A percentile compares a stretch with the other conserved stretches of the same genome.
Evolutionary conservation across 768 basidiomycete species (phyloP).

Genomic region (Lactifluus echinatus): DNA sequence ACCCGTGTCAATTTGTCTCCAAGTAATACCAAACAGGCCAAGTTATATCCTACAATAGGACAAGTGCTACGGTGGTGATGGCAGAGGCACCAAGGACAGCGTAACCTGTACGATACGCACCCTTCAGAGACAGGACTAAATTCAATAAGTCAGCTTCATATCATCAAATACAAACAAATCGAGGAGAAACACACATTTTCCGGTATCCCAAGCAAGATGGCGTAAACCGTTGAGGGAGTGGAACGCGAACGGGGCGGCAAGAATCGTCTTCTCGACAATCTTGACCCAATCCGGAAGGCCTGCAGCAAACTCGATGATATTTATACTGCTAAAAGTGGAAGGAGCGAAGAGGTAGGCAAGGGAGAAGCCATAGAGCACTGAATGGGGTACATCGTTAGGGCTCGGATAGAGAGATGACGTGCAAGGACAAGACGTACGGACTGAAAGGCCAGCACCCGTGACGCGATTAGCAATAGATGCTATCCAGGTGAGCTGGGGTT

Average conservation of each 20-base stretch:
- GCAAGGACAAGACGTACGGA: constrained; percentile 46
- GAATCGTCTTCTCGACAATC: constrained; percentile 61
- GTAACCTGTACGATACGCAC: constrained; percentile 75
- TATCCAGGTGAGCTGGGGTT: constrained; percentile 88
- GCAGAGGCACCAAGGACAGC: constrained; percentile 74
- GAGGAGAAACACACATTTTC: constrained; percentile 59
- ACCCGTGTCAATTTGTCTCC: not conserved
- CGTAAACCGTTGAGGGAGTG: constrained; percentile 86
- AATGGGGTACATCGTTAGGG: not conserved
- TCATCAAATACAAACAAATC: not conserved
- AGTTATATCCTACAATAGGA: constrained; percentile 34
- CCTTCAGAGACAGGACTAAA: constrained; percentile 72
- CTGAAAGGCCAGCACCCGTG: constrained; percentile 76
- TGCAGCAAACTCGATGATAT: constrained; percentile 64
- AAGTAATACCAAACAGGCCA: not conserved
- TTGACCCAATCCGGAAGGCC: constrained; percentile 72
- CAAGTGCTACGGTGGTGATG: constrained; percentile 61
- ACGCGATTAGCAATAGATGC: constrained; percentile 79
- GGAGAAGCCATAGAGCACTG: constrained; percentile 84
- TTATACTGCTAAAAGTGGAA: constrained; percentile 65
- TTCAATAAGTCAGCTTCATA: not conserved
- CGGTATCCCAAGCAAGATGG: constrained; percentile 85
- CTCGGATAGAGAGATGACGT: not conserved
- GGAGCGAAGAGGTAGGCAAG: constrained; percentile 82
- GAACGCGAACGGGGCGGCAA: constrained; percentile 86